Evolutionary conservation across 768 basidiomycete genomes (phyloP).

Genomic region (Asterophora lycoperdoides): DNA sequence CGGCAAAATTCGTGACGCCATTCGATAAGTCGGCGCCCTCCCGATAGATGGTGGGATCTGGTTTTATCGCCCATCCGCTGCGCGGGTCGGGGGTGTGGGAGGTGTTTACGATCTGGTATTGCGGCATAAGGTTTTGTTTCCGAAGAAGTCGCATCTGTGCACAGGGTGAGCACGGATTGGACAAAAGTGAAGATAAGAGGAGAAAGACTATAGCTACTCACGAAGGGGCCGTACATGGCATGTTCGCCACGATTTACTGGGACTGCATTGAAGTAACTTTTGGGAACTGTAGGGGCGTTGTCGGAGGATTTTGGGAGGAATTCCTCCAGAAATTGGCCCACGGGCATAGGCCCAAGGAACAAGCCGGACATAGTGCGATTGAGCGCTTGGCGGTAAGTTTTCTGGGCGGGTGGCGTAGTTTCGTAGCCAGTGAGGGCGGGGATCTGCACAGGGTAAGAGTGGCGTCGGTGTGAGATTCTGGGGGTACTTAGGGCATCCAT

Average conservation of each 20-base stretch:
- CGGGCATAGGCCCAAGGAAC: constrained; percentile 9
- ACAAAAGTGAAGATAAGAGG: no score
- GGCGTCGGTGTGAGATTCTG: no score
- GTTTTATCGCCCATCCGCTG: neutral
- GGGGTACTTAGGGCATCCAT: no score
- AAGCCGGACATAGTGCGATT: neutral
- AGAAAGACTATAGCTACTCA: neutral
- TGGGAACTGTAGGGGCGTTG: neutral
- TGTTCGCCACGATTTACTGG: neutral
- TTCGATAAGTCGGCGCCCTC: neutral
- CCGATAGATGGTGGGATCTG: constrained; percentile 6
- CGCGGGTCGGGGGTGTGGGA: constrained; percentile 4
- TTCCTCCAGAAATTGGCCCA: constrained; percentile 2
- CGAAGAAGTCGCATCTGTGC: constrained; percentile 6
- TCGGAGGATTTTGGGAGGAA: neutral
- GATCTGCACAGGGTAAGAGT: no score
- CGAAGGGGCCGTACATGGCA: constrained; percentile 5
- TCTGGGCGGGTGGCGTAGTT: no score
- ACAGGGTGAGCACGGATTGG: neutral
- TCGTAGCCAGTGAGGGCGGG: no score
- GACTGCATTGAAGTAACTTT: neutral
- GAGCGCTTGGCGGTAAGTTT: no score
- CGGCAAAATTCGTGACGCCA: constrained; percentile 10
- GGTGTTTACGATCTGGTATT: constrained; percentile 11
- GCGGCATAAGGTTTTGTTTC: constrained; percentile 1